A percentile compares a stretch with the other conserved stretches of the same genome.
These are phyloP conservation scores for Mimosa pudica DNA, from an alignment of 306 rosid genomes.

Conservation along the genomic window DNA sequence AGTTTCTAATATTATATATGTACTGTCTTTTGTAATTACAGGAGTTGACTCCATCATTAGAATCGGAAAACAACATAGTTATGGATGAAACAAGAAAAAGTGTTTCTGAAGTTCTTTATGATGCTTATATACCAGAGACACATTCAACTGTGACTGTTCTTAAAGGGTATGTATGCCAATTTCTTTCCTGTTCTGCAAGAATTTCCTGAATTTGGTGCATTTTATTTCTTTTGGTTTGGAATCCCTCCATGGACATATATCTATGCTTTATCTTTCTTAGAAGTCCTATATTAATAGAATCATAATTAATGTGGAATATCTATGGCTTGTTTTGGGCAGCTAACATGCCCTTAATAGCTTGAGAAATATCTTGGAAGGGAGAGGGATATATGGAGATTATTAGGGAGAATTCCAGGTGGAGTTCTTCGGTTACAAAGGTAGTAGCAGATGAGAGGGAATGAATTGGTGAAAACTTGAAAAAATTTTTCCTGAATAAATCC, in stretches of 20 bases:
- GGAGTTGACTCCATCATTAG: conserved; percentile 35
- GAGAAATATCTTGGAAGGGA: not conserved
- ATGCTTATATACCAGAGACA: conserved; percentile 32
- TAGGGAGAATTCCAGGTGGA: not conserved
- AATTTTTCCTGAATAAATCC: not conserved
- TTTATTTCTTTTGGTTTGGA: not conserved
- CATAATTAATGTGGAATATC: not conserved
- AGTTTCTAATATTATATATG: conserved; percentile 35
- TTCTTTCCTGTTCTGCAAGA: conserved; percentile 9
- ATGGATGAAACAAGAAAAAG: conserved; percentile 23
- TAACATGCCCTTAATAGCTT: not conserved
- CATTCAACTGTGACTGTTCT: conserved; percentile 36
- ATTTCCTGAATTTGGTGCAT: not conserved
- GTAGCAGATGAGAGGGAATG: not conserved
- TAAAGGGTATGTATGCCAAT: conserved; percentile 45
- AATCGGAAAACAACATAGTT: conserved; percentile 38
- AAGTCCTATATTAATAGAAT: not conserved
- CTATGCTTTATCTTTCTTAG: conserved; percentile 13
- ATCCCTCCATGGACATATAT: not conserved
- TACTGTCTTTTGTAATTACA: conserved; percentile 38
- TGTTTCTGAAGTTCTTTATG: conserved; percentile 36
- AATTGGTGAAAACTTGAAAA: not conserved
- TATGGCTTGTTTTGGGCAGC: not conserved
- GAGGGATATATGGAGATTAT: not conserved
- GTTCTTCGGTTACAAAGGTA: not conserved